Evolutionary conservation across 2,329 filamentous ascomycete genomes (phyloP).

Genomic region (Achaetomium macrosporum): DNA sequence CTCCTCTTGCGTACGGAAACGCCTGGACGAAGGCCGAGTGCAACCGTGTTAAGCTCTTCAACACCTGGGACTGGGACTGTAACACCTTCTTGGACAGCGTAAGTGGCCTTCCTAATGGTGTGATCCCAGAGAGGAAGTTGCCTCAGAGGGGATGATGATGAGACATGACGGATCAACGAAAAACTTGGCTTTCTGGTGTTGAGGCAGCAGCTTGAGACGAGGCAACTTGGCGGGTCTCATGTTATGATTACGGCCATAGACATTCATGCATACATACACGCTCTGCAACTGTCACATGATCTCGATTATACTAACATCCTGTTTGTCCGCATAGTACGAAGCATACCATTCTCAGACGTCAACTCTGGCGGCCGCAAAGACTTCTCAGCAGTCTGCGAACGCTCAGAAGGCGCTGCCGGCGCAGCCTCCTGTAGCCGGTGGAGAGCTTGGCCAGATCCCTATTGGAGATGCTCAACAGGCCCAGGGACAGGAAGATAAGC

Average conservation of each 20-base stretch:
- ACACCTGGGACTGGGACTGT: constrained; percentile 96
- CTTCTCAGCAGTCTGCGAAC: constrained; percentile 20
- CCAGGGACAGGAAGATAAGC: constrained; percentile 24
- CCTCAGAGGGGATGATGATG: constrained; percentile 24
- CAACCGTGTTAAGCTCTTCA: constrained; percentile 77
- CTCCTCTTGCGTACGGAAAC: constrained; percentile 88
- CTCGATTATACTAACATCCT: constrained; percentile 9
- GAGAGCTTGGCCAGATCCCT: constrained; percentile 27
- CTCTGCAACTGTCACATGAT: not conserved
- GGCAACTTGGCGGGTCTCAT: not conserved
- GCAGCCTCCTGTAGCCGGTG: constrained; percentile 19
- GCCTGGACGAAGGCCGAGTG: constrained; percentile 88
- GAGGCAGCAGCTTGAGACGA: not conserved
- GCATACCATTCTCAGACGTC: constrained; percentile 36
- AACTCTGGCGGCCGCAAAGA: constrained; percentile 22
- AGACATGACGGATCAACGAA: not conserved
- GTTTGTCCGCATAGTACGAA: constrained; percentile 38
- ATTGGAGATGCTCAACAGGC: constrained; percentile 24
- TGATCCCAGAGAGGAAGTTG: constrained; percentile 34
- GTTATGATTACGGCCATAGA: constrained; percentile 1
- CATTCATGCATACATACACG: not conserved
- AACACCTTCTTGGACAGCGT: constrained; percentile 84
- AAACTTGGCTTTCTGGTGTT: not conserved
- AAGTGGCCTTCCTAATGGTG: constrained; percentile 46
- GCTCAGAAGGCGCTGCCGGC: constrained; percentile 14